These are phyloP conservation scores for Polygonum aviculare DNA, from an alignment of 148 eudicot genomes.

Conservation along the genomic window DNA sequence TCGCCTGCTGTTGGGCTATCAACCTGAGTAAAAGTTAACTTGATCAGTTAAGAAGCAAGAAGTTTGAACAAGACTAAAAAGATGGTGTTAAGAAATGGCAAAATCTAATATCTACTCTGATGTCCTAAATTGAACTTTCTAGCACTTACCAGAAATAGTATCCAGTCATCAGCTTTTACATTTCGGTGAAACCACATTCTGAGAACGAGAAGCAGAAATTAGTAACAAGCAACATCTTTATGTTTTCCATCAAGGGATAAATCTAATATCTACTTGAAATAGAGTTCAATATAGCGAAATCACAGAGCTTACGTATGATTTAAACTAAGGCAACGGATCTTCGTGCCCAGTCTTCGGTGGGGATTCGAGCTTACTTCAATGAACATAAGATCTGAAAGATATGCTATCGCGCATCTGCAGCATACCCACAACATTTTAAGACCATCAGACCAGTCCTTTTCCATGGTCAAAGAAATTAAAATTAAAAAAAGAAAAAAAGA, in stretches of 20 bases:
- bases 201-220: constrained; percentile 15
- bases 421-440: not conserved
- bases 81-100: constrained; percentile 1
- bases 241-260: not conserved
- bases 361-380: constrained; percentile 73
- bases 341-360: constrained; percentile 60
- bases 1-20: constrained; percentile 58
- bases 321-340: constrained; percentile 57
- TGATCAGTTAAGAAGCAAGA: not conserved
- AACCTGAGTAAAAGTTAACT: constrained; percentile 29
- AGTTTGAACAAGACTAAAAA: not conserved
- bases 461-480: not conserved
- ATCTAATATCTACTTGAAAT: not conserved
- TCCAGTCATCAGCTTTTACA: constrained; percentile 93
- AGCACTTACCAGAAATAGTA: constrained; percentile 64
- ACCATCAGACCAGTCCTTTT: not conserved
- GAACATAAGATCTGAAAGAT: constrained; percentile 82
- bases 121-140: not conserved
- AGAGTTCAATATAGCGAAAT: not conserved
- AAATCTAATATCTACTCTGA: not conserved
- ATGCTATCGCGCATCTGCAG: constrained; percentile 86
- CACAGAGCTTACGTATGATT: constrained; percentile 75
- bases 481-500: not conserved
- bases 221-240: not conserved
- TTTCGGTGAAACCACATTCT: constrained; percentile 99